These are phyloP conservation scores for Candida sojae DNA, from an alignment of 1,139 yeast species.

Conservation along the genomic window DNA sequence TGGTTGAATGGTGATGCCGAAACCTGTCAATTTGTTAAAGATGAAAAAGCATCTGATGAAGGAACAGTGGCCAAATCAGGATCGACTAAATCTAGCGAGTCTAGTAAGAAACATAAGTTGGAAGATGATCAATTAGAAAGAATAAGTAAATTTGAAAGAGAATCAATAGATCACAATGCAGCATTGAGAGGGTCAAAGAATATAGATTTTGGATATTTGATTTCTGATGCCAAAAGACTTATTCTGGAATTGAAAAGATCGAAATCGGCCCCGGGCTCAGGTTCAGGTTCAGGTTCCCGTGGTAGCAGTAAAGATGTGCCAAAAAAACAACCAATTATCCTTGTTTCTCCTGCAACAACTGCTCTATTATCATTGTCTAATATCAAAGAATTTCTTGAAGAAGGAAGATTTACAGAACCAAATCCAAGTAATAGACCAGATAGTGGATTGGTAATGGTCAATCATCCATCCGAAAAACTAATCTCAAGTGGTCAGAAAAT, in stretches of 20 bases:
- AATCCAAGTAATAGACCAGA: conserved; percentile 39
- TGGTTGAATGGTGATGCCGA: conserved; percentile 76
- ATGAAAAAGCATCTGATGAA: conserved; percentile 19
- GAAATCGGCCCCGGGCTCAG: conserved; percentile 22
- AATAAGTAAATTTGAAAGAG: conserved; percentile 61
- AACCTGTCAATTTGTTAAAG: conserved; percentile 51
- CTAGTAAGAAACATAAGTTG: conserved; percentile 27
- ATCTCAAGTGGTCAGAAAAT: conserved; percentile 59
- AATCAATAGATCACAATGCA: conserved; percentile 74
- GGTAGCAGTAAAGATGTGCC: conserved; percentile 12
- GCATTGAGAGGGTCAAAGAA: conserved; percentile 77
- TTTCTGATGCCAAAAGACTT: conserved; percentile 69
- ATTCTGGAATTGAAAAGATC: conserved; percentile 54
- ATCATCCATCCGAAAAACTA: conserved; percentile 58
- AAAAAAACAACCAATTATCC: conserved; percentile 81
- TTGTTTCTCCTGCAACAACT: conserved; percentile 93
- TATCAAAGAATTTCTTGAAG: conserved; percentile 78
- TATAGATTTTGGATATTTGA: conserved; percentile 71
- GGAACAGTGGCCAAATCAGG: conserved; percentile 10
- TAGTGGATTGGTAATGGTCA: conserved; percentile 50
- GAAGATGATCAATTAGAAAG: conserved; percentile 59
- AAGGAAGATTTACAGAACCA: conserved; percentile 71
- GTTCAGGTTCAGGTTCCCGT: conserved; percentile 9
- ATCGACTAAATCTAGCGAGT: conserved; percentile 6
- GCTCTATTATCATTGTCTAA: conserved; percentile 80